Evolutionary conservation across 148 eudicot genomes (phyloP), one percentile per base, ranked within the genome.

Genomic region (Gaultheria prostrata): DNA sequence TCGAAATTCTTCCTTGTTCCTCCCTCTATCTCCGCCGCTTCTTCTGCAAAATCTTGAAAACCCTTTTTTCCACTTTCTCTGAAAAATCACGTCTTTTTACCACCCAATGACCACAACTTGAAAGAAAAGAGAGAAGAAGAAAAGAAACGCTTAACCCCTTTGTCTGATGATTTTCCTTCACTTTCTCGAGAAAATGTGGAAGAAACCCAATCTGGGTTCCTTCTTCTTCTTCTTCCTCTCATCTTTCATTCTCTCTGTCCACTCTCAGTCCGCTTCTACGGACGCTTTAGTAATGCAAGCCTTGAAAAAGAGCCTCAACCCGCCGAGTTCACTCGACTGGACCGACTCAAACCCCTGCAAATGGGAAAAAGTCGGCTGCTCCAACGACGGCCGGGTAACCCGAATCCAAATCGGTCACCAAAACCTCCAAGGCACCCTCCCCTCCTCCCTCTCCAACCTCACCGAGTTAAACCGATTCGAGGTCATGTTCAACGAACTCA

Each of bases 201-300:
- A 61, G 11, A 21, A 21, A 11, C 69, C 75, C 86, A 13, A 10
- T 11, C 56, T 73, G 70, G 72, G 50, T 84, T 61, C 72, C 15
- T 51, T 79, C 79, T 24, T 74, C 63, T 50, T 75, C 26, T 18
- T 80, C 26, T 76, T 59, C 32, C 48, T 77, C 53, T 81, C 84
- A 1, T 33, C 57, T 49, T 4, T 78, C 48, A 7, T 82, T 48
- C 5, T n/a, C 81, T 43, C 14, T 1, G 83, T 84, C 54, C 74
- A 50, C 33, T 80, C 83, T 49, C 94, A 88, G 63, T 85, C 92
- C 21, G 74, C 33, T 28, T 43, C 84, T 8, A 80, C 70, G 54
- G 97, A 95, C 75, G 90, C 89, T 32, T 71, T 89, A 45, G 91
- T 88, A 61, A 94, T 95, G 98, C 90, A 81, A 72, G 85, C 82